Base-by-base conservation (phyloP, 805 yeast species). In the Ogataea angusta region DNA sequence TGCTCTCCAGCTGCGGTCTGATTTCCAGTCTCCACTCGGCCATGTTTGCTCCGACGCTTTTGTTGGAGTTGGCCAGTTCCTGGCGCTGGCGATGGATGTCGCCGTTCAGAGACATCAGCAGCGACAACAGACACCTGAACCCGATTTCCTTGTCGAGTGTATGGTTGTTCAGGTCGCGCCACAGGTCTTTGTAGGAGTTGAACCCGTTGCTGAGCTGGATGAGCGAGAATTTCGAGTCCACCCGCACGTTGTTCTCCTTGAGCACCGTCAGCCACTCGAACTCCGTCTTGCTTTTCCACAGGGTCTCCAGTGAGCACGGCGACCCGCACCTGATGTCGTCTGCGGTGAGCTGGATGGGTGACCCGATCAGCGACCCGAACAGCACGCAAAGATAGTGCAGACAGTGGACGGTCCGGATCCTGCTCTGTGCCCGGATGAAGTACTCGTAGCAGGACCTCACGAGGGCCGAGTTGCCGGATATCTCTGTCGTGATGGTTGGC, bases 51-150 rank as follows among this genome's bases (percentile, higher is more conserved):
- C 69, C 70, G 38, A 64, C 61, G 9, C 62, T 47, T 10, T 40
- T 37, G 5, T 36, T 25, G 3, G 54, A 42, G 36, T 51, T 49
- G 38, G 61, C 70, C 40, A 67, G 43, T 21, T 61, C 59, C 36
- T 55, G 56, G 45, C 78, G 67, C 51, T 78, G 80, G 17, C 64
- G 57, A 56, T 76, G 80, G 27, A 85, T 78, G 49, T 69, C 71
- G 49, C 83, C 91, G 56, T 83, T 86, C 29, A 84, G 68, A 14
- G 83, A 75, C 64, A 83, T 71, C 45, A 85, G 63, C 45, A 82
- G 65, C 3, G 82, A 72, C 29, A 82, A 58, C 42, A 75, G 50
- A 13, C 82, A 73, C 42, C 74, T 68, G 57, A 69, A 64, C 3
- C 79, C 73, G 26, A 73, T 56, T 18, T 60, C 64, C 34, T 67